Evolutionary conservation across 345 rosid genomes (phyloP).

Genomic region (Turritis glabra): DNA sequence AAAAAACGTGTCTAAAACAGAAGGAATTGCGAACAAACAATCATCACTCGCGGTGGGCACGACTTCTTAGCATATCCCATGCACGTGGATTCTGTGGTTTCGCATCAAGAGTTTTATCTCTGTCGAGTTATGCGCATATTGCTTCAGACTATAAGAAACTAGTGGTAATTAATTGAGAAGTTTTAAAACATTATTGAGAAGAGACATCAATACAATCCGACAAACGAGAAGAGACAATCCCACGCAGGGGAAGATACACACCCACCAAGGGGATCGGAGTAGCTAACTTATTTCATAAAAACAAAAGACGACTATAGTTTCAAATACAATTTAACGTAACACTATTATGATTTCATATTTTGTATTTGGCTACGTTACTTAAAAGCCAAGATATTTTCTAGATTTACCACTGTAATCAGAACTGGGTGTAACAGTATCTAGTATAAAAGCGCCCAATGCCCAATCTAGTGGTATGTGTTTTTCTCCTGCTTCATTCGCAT

Average conservation of each 20-base stretch:
- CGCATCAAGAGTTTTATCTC: too few species aligned
- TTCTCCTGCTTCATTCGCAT: constrained; percentile 53
- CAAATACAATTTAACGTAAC: not conserved
- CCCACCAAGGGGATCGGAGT: not conserved
- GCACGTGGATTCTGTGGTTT: not conserved
- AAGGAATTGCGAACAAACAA: not conserved
- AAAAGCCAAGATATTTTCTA: constrained; percentile 11
- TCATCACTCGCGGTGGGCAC: not conserved
- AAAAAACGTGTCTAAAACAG: not conserved
- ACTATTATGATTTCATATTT: not conserved
- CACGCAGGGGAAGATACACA: not conserved
- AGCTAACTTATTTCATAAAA: not conserved
- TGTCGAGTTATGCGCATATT: too few species aligned
- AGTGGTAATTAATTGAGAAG: too few species aligned
- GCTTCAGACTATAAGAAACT: too few species aligned
- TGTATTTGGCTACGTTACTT: not conserved
- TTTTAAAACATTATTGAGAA: not conserved
- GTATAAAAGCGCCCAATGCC: constrained; percentile 85
- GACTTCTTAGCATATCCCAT: not conserved
- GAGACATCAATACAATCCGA: not conserved
- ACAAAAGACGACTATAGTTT: not conserved
- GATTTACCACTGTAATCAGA: not conserved
- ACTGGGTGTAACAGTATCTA: constrained; percentile 41
- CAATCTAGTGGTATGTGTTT: constrained; percentile 66
- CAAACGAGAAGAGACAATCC: not conserved